Evolutionary conservation across 768 basidiomycete species (phyloP).

Genomic region (Multifurca ochricompacta): DNA sequence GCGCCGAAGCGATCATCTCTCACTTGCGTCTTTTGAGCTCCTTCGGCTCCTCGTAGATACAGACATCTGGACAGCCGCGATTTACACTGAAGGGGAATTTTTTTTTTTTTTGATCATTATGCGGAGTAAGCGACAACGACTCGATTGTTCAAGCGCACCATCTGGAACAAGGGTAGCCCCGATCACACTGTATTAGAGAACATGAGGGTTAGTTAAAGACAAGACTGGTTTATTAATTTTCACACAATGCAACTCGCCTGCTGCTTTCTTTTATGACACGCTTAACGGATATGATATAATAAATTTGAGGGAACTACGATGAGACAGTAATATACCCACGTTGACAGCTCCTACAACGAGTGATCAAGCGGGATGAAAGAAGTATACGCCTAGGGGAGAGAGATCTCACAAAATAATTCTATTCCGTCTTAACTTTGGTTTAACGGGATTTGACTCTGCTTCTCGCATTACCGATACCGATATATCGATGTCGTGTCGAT

Average conservation of each 20-base stretch:
- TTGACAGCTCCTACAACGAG: slow-evolving; percentile 19
- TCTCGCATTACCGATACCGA: slow-evolving; percentile 13
- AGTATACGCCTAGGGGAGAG: neutral
- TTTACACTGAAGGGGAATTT: slow-evolving; percentile 19
- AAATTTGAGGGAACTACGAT: neutral
- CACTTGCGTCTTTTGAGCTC: slow-evolving; percentile 16
- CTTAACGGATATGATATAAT: slow-evolving; percentile 1
- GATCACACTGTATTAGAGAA: slow-evolving; percentile 19
- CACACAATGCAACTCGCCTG: slow-evolving; percentile 14
- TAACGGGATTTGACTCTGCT: neutral
- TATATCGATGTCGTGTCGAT: too few relatives aligned
- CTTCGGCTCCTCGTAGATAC: slow-evolving; percentile 19
- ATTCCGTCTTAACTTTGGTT: slow-evolving; percentile 20
- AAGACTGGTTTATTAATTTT: neutral
- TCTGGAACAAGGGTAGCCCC: slow-evolving; percentile 24
- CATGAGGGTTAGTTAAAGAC: neutral
- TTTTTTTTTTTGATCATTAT: too few relatives aligned
- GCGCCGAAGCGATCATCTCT: neutral
- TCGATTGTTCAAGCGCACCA: slow-evolving; percentile 17
- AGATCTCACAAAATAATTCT: slow-evolving; percentile 22
- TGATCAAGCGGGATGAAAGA: neutral
- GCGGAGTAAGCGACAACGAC: neutral
- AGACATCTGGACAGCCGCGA: slow-evolving; percentile 19
- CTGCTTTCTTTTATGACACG: slow-evolving; percentile 24
- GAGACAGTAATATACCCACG: slow-evolving; percentile 5